Percentiles rank a stretch among this genome's conserved stretches.
These are phyloP conservation scores for Phanerochaete carnosa DNA, from an alignment of 768 basidiomycete species.

Conservation along the genomic window DNA sequence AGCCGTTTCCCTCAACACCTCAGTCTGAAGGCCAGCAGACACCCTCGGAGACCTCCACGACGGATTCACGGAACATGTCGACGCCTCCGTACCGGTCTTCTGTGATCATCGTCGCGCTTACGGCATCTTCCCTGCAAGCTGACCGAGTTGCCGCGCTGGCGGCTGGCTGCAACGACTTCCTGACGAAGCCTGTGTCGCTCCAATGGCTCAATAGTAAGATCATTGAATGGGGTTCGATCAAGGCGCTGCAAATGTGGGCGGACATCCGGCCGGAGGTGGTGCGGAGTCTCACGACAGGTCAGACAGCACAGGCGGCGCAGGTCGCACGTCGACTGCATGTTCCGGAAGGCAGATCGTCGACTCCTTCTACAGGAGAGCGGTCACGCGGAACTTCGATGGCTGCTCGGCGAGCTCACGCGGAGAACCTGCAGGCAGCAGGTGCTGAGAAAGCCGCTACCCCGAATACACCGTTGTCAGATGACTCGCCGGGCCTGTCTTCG, in stretches of 20 bases:
- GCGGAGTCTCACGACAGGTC: conserved; percentile 42
- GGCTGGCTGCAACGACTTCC: conserved; percentile 97
- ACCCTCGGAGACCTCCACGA: conserved; percentile 50
- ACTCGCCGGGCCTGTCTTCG: neutral
- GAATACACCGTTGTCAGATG: conserved; percentile 10
- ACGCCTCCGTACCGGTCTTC: conserved; percentile 75
- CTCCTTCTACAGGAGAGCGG: conserved; percentile 30
- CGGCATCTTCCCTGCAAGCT: conserved; percentile 90
- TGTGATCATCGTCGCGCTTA: conserved; percentile 99
- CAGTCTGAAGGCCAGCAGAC: conserved; percentile 51
- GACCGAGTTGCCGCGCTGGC: conserved; percentile 97
- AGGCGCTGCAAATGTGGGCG: conserved; percentile 90
- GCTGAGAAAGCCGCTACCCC: conserved; percentile 8
- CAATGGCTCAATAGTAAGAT: conserved; percentile 98
- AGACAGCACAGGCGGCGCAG: conserved; percentile 44
- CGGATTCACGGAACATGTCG: conserved; percentile 43
- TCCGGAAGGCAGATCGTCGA: conserved; percentile 40
- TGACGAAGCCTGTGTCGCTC: conserved; percentile 95
- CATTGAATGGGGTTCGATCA: conserved; percentile 99
- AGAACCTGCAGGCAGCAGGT: neutral
- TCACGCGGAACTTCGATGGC: conserved; percentile 37
- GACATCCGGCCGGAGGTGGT: conserved; percentile 66
- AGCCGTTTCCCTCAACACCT: conserved; percentile 69
- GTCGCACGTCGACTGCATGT: conserved; percentile 47
- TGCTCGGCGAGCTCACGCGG: conserved; percentile 14